phyloP scores from a whole-genome alignment of 164 flowering plant genomes.

The Chloranthus sessilifolius region DNA sequence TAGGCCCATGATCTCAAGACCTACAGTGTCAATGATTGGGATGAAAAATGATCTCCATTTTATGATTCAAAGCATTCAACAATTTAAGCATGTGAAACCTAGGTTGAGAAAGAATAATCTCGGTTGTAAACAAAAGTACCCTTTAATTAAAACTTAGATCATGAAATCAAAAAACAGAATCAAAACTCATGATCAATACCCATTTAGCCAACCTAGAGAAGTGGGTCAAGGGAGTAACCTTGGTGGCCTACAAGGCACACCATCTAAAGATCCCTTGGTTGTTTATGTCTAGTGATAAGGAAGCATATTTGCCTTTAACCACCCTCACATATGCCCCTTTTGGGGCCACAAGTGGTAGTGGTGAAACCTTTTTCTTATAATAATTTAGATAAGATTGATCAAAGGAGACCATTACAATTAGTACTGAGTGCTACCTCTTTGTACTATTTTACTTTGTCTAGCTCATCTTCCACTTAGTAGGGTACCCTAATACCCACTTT shows the following conservation, averaged over 20 bases:
- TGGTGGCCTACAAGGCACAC: conserved; percentile 33
- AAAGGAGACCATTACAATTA: conserved; percentile 7
- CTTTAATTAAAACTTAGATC: background rate
- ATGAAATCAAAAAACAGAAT: background rate
- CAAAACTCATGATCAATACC: background rate
- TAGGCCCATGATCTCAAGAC: no score
- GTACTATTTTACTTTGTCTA: conserved; percentile 1
- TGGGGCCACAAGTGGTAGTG: conserved; percentile 11
- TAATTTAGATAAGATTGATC: conserved; percentile 8
- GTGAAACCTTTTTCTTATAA: conserved; percentile 15
- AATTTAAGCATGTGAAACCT: no score
- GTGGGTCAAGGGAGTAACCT: conserved; percentile 19
- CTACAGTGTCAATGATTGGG: no score
- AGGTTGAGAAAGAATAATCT: no score
- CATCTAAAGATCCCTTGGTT: conserved; percentile 22
- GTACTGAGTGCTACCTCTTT: conserved; percentile 4
- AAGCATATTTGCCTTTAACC: conserved; percentile 21
- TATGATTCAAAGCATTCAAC: no score
- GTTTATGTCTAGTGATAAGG: conserved; percentile 29
- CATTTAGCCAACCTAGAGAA: conserved; percentile 16
- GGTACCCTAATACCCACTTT: no score
- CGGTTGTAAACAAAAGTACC: no score
- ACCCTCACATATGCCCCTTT: conserved; percentile 5
- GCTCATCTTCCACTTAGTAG: no score
- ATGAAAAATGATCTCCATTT: no score